Conservation (phyloP, 805 yeast species). For the Metschnikowia vanudenii region DNA sequence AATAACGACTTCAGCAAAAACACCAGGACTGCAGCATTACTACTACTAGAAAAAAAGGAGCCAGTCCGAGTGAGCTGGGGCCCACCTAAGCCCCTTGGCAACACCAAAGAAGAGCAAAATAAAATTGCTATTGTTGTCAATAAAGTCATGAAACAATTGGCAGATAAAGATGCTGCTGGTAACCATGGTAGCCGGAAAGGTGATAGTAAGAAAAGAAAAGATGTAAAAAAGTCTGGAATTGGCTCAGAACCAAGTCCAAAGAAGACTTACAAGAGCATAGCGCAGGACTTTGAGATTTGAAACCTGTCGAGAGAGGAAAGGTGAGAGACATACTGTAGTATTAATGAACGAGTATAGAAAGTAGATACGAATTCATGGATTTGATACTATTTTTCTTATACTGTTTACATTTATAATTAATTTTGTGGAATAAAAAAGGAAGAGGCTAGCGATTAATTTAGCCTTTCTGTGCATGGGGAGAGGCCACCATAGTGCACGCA, state of each 20-base stretch:
- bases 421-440: neutral
- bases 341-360: too few relatives aligned
- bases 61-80: slow-evolving; percentile 62
- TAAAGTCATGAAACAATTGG: slow-evolving; percentile 53
- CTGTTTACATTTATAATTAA: neutral
- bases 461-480: too few relatives aligned
- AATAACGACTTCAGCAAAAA: slow-evolving; percentile 28
- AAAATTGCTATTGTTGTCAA: slow-evolving; percentile 51
- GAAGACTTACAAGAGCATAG: slow-evolving; percentile 12
- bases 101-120: slow-evolving; percentile 41
- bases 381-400: too few relatives aligned
- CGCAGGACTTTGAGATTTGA: slow-evolving; percentile 14
- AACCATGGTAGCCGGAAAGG: slow-evolving; percentile 3
- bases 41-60: slow-evolving; percentile 30
- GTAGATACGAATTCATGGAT: too few relatives aligned
- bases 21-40: slow-evolving; percentile 31
- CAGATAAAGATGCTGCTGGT: slow-evolving; percentile 36
- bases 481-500: too few relatives aligned
- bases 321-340: neutral
- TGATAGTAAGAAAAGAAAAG: neutral
- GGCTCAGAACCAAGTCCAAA: slow-evolving; percentile 1
- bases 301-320: neutral
- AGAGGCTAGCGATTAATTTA: too few relatives aligned
- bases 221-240: slow-evolving; percentile 1
- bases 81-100: slow-evolving; percentile 42